Evolutionary conservation across 2,329 filamentous ascomycete species (phyloP), one percentile per base, ranked within the genome.

Genomic region (Colletotrichum truncatum): DNA sequence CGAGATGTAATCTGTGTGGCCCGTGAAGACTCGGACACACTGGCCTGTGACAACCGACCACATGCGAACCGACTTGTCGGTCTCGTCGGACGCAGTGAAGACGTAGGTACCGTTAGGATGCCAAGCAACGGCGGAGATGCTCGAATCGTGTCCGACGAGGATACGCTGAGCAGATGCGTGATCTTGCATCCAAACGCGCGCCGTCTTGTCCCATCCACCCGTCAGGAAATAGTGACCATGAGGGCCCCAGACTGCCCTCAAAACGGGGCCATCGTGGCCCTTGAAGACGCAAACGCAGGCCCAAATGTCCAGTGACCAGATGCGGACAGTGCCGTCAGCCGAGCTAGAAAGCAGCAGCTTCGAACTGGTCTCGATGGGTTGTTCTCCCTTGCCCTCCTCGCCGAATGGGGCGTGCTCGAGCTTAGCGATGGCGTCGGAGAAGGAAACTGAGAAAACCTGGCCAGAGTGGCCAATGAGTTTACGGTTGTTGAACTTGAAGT

Each of bases 151-250:
- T 1, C 96, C 96, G 3, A 95, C 93, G 68, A 98, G 90, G 51
- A 98, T 87, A 43, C 96, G 91, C 68, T 96, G 88, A 10, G 94
- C 92, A 23, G 94, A 94, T 43, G 97, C 94, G 69, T 97, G 93
- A 73, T 98, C 94, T 67, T 97, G 97, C 67, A 91, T 91, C 93
- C 95, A 99, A 11, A 98, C 83, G 14, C 96, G 90, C 8, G 94
- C 93, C 2, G 93, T 97, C 77, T 93, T 94, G 78, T 99, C 96
- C 77, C 93, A 93, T 8, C 93, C 93, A 34, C 89, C 92, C 6
- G 92, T 94, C 36, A 93, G 85, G 74, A 99, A 99, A 80, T 99
- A 99, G 78, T 98, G 94, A 1, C 96, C 96, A 61, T 94, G 94
- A 0, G 96, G 96, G 4, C 93, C 91, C 92, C 95, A 99, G 11